Base-by-base conservation (phyloP, 2,329 filamentous ascomycete genomes). In the Diaporthe ampelina region DNA sequence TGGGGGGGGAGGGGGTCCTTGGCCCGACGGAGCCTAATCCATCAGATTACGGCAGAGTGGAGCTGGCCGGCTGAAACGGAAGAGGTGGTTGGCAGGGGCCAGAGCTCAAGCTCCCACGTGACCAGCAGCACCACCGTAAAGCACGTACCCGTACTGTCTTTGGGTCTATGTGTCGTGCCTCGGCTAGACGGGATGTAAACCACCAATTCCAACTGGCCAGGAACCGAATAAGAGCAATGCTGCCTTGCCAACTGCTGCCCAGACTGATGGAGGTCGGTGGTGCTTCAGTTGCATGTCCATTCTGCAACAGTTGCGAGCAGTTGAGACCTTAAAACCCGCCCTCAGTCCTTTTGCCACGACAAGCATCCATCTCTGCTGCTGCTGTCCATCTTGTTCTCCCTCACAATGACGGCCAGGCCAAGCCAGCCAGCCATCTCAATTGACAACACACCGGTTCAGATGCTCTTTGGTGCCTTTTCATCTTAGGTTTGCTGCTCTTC, bases 401-500 rank as follows among this genome's bases (percentile, higher is more conserved):
- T 15, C 24, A 74, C 67, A 75, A 71, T 69, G 54, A 52, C 40
- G 9, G 8, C 19, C n/a, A 26, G 24, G 2, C 19, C 13, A 52
- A 37, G 48, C 45, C 63, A 26, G n/a, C 45, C 45, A 67, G 17
- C 19, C 24, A 35, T 67, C 21, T 65, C 29, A 35, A 29, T 52
- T 10, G 29, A 19, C 29, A 37, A 43, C 6, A 9, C 29, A 50
- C 29, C 43, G 24, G 21, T 3, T 5, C 61, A 37, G 9, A 4
- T 48, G 26, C 21, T 13, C 43, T 67, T 67, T 35, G 29, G 15
- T n/a, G 54, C 50, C 68, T 56, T 74, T 76, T 72, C 68, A 72
- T 70, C 68, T 6, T 11, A 54, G 40, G 72, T 74, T 76, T 76
- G 74, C 69, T 74, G 21, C 61, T 67, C 35, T 52, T 45, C 54